Evolutionary conservation across 2,329 filamentous ascomycete species (phyloP).

Genomic region (Beauveria scarabaeidicola): DNA sequence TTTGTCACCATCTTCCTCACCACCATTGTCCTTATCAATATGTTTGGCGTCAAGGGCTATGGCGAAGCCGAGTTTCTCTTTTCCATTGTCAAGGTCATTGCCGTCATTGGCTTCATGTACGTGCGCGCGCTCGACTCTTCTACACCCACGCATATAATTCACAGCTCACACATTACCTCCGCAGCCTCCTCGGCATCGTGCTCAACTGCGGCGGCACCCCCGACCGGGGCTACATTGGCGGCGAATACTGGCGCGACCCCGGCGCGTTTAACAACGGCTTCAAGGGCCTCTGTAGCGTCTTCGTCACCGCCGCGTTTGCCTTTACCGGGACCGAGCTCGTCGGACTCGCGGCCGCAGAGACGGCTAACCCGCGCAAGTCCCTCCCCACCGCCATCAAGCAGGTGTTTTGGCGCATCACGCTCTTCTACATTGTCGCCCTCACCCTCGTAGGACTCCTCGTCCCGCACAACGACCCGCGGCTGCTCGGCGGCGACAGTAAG

Average conservation of each 20-base stretch:
- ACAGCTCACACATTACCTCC: neutral
- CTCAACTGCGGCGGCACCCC: constrained; percentile 76
- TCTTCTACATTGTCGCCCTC: constrained; percentile 83
- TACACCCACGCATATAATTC: neutral
- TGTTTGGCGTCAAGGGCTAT: constrained; percentile 82
- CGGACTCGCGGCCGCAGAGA: constrained; percentile 69
- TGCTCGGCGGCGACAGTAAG: constrained; percentile 48
- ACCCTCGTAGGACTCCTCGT: constrained; percentile 76
- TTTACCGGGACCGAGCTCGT: constrained; percentile 71
- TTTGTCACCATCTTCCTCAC: constrained; percentile 78
- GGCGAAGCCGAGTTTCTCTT: constrained; percentile 88
- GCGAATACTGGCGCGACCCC: constrained; percentile 64
- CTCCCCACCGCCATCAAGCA: constrained; percentile 84
- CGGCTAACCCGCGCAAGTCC: constrained; percentile 69
- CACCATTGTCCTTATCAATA: constrained; percentile 70
- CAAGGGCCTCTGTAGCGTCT: constrained; percentile 71
- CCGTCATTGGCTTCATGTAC: constrained; percentile 82
- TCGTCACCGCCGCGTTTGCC: constrained; percentile 68
- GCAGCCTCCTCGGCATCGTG: constrained; percentile 72
- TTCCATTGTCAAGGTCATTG: constrained; percentile 75
- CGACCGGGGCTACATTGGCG: constrained; percentile 69
- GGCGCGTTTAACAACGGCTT: constrained; percentile 82
- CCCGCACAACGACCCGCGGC: constrained; percentile 56
- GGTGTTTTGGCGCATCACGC: constrained; percentile 86
- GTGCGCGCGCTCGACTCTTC: constrained; percentile 20